Percentiles rank a stretch among this genome's conserved stretches.
Conservation (phyloP, 495 filamentous ascomycete species). For the Corynascus novoguineensis region DNA sequence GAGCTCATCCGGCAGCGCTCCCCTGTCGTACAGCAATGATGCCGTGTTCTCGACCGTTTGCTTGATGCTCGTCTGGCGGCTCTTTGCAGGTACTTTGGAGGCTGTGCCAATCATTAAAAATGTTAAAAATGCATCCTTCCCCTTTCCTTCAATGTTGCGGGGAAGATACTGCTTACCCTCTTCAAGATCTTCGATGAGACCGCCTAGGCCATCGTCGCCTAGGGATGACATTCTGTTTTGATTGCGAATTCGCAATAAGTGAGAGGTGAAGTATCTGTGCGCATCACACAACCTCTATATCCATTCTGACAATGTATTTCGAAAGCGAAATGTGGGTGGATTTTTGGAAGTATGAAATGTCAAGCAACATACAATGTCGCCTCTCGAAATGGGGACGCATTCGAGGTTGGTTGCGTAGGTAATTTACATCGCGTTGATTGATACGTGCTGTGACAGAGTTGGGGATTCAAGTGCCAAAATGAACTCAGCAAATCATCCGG, state of each 20-base stretch:
- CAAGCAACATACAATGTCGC: no score
- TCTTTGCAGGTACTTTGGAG: constrained; percentile 45
- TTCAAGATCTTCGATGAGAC: constrained; percentile 26
- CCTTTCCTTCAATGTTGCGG: neutral
- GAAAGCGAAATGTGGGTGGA: no score
- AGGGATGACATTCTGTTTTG: neutral
- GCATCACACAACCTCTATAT: no score
- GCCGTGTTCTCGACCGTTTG: constrained; percentile 44
- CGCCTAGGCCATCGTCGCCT: constrained; percentile 17
- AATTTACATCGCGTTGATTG: neutral
- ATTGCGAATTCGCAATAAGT: neutral
- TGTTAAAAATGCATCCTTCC: neutral
- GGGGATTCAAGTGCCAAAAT: no score
- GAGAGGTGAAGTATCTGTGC: no score
- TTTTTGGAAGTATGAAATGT: no score
- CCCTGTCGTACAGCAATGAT: constrained; percentile 56
- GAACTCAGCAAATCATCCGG: no score
- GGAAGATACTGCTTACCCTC: constrained; percentile 18
- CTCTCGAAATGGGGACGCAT: no score
- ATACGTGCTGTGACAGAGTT: no score
- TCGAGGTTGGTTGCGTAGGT: neutral
- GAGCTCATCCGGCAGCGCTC: constrained; percentile 57
- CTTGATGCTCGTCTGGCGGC: constrained; percentile 40
- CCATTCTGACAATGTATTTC: no score
- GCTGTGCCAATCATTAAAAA: constrained; percentile 31